These are phyloP conservation scores for Zychaea mexicana DNA, from an alignment of 371 early-diverging fungal species.

Conservation along the genomic window DNA sequence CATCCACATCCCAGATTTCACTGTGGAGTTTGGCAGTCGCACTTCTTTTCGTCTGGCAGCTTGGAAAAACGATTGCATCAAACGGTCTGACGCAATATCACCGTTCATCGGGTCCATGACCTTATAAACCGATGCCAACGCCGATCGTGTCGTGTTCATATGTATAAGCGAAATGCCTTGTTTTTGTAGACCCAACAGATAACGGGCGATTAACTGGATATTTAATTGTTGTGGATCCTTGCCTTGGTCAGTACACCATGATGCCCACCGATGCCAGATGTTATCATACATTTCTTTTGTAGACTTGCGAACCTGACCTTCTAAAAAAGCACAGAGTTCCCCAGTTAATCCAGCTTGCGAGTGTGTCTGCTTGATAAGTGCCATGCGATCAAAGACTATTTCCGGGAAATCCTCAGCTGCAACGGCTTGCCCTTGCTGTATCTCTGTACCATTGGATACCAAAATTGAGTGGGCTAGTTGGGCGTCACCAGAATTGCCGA, in stretches of 20 bases:
- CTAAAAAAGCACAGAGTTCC: neutral
- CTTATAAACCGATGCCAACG: neutral
- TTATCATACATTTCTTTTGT: neutral
- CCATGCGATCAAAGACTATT: neutral
- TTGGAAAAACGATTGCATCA: neutral
- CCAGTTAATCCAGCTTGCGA: neutral
- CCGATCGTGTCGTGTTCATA: neutral
- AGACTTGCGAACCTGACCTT: neutral
- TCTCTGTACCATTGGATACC: constrained; percentile 18
- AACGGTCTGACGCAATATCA: neutral
- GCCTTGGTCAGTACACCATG: neutral
- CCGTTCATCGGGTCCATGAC: neutral
- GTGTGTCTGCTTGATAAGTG: neutral
- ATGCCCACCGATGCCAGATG: neutral
- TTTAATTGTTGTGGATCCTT: neutral
- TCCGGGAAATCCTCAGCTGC: neutral
- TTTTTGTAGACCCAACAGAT: neutral
- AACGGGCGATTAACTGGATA: neutral
- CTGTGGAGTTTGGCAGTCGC: neutral
- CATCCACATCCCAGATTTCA: neutral
- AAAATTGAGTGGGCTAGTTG: constrained; percentile 24
- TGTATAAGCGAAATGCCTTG: neutral
- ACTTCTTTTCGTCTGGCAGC: neutral
- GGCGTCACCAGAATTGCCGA: constrained; percentile 25
- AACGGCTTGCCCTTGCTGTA: neutral